Evolutionary conservation across 495 filamentous ascomycete species (phyloP), one percentile per base, ranked within the genome.

Genomic region (Arthonia radiata): DNA sequence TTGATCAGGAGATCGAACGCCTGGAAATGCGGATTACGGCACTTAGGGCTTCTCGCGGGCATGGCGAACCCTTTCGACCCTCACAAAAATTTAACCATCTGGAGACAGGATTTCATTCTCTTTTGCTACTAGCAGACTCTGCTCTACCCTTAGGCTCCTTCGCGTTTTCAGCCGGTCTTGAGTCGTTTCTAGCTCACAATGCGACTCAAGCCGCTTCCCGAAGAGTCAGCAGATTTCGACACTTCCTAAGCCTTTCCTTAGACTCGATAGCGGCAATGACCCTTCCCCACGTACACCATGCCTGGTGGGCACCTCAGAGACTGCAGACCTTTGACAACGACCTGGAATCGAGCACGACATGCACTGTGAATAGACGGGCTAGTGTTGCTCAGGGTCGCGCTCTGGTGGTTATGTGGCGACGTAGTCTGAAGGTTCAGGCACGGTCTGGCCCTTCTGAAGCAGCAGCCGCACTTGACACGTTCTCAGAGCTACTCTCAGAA

Each of bases 101-200:
- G n/a, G n/a, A n/a, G n/a, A n/a, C n/a, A n/a, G n/a, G n/a, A n/a
- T n/a, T 57, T 16, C 86, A 93, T 50, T 64, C 77, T 30, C 71
- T 93, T 33, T 69, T 94, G 27, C 65, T 93, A 8, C 72, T 99
- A 38, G 73, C 86, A 18, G 86, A 99, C 58, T 91, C 86, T 5
- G 86, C 86, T 19, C 69, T 99, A 5, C 86, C 86, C 5, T 57
- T 99, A 0, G 89, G 89, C 39, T 89, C 81, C 22, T 99, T 99
- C 52, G 86, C 86, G 34, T 99, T 91, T 61, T 82, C 73, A 54
- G 74, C 64, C 37, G 82, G 83, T 0, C 64, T 99, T 17, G 86
- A 99, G 45, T 93, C 82, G 27, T 93, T 79, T 47, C 67, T 92
- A 15, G 72, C 77, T 2, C 86, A 94, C 54, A 31, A 48, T 30